These are phyloP conservation scores for Malus asiatica DNA, from an alignment of 306 rosid genomes.

Conservation along the genomic window DNA sequence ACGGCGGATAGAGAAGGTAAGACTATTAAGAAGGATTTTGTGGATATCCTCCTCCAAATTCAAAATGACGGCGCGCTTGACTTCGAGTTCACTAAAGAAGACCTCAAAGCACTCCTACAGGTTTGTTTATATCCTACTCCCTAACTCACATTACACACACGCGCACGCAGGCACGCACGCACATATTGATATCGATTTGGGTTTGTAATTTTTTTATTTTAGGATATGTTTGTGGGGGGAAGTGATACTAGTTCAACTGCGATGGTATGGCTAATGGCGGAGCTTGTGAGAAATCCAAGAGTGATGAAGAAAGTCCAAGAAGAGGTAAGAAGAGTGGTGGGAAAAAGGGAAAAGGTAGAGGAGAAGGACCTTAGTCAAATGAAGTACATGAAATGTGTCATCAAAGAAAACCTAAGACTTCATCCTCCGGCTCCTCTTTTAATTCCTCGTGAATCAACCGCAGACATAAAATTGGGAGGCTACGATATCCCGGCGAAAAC, in stretches of 20 bases:
- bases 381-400: slow-evolving; percentile 37
- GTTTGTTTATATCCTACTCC: not conserved
- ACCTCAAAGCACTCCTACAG: slow-evolving; percentile 16
- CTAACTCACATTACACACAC: not conserved
- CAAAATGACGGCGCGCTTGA: not conserved
- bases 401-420: slow-evolving; percentile 48
- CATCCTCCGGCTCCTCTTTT: slow-evolving; percentile 40
- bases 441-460: slow-evolving; percentile 24
- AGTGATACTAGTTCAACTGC: slow-evolving; percentile 18
- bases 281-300: slow-evolving; percentile 33
- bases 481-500: slow-evolving; percentile 36
- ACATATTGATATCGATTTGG: not conserved
- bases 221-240: slow-evolving; percentile 57
- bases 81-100: not conserved
- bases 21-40: not conserved
- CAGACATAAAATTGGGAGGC: slow-evolving; percentile 21
- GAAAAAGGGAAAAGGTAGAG: slow-evolving; percentile 28
- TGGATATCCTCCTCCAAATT: slow-evolving; percentile 12
- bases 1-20: not conserved
- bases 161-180: no score
- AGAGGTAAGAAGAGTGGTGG: slow-evolving; percentile 50
- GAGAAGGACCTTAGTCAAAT: slow-evolving; percentile 25
- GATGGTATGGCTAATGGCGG: slow-evolving; percentile 49
- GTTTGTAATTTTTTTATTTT: not conserved
- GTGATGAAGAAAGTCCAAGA: slow-evolving; percentile 46